Evolutionary conservation across 441 rosid species (phyloP), one percentile per base, ranked within the genome.

Genomic region (Cnidoscolus chayamansa): DNA sequence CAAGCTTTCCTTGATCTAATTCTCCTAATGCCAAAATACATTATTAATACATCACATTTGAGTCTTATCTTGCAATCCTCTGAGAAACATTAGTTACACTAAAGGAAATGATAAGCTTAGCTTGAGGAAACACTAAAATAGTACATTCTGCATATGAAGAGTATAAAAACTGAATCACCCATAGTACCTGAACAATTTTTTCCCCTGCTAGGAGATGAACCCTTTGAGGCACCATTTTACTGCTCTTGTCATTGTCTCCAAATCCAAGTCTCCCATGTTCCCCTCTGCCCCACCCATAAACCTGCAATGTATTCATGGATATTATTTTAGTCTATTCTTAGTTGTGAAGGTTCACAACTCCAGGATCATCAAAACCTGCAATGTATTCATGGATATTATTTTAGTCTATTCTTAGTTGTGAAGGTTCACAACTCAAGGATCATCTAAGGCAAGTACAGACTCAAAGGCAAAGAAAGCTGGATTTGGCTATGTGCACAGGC

Each of bases 221-320:
- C 83, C 78, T 91, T 82, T 95, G 99, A 9, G 99, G 97, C 72
- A 95, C 75, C 97, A 95, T 93, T 81, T 95, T 95, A 81, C 98
- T 93, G 85, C 97, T 95, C 79, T 93, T 95, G 82, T 95, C 99
- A 79, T 84, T 95, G 74, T 95, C 99, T 63, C 99, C 99, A 76
- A 95, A 89, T 49, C 99, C 99, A 17, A 95, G 92, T 80, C 99
- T 86, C 49, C 99, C 98, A 43, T 95, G 99, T 75, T 93, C 98
- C 60, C 99, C 99, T 86, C 99, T 89, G 77, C 99, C 99, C 99
- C 99, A 95, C 35, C 93, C 94, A 78, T 85, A 93, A 55, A 95
- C 97, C 99, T 95, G 83, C 73, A 75, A 62, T 40, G 60, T 73
- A 72, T 53, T 67, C 32, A 63, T 20, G 31, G 11, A 62, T 67